Percentiles rank a stretch among this genome's conserved stretches.
Conservation (phyloP, 192 early-diverging fungal genomes). For the Allomyces macrogynus region DNA sequence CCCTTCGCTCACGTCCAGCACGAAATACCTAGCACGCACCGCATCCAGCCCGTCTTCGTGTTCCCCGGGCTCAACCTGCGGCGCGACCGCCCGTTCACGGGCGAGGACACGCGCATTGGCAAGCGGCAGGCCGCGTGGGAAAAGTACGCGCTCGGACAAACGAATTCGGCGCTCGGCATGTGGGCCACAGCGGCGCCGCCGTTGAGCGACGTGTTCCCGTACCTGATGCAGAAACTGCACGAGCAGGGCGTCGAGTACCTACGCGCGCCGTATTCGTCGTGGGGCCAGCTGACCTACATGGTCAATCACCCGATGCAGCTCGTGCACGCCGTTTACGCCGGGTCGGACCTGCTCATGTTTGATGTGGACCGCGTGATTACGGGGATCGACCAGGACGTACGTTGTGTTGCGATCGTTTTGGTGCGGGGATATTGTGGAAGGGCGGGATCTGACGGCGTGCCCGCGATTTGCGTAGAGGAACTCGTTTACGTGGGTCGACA, state of each 20-base stretch:
- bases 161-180: constrained; percentile 29
- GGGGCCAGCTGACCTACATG: constrained; percentile 60
- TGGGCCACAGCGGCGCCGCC: constrained; percentile 17
- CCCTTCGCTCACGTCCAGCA: constrained; percentile 1
- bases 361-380: constrained; percentile 53
- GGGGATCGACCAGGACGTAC: constrained; percentile 30
- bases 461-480: constrained; percentile 21
- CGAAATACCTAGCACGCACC: constrained; percentile 30
- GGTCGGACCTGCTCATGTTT: constrained; percentile 53
- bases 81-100: constrained; percentile 43
- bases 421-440: not conserved
- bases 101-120: constrained; percentile 36
- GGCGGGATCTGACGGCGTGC: not conserved
- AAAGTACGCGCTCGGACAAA: constrained; percentile 32
- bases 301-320: constrained; percentile 42
- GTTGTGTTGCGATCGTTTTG: too few species aligned
- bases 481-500: constrained; percentile 40
- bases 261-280: constrained; percentile 58
- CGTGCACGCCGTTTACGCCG: constrained; percentile 47
- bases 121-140: constrained; percentile 50
- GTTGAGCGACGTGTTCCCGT: constrained; percentile 38
- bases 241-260: constrained; percentile 46
- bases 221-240: constrained; percentile 46
- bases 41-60: constrained; percentile 57
- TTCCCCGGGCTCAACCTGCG: constrained; percentile 44